Base-by-base conservation (phyloP, 139 green algal genomes). In the Tetradesmus obliquus region DNA sequence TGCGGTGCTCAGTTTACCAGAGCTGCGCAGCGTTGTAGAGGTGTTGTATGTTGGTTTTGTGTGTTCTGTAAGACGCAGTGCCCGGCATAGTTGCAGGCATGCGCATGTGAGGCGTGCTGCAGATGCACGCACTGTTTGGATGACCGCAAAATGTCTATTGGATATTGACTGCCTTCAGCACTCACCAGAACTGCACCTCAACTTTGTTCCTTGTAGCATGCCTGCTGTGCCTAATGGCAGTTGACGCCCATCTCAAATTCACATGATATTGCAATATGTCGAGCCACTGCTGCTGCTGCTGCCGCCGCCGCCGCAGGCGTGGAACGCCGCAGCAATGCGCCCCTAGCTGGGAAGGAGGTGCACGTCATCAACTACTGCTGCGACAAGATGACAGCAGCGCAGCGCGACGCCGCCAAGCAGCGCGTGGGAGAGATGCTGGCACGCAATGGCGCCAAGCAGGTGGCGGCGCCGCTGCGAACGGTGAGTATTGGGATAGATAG, bases 241-340 rank as follows among this genome's bases (percentile, higher is more conserved):
- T 45, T 45, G 32, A 45, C 32, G 32, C 32, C 32, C 32, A 45
- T 45, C 0, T 45, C 32, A 45, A 45, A 45, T 45, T 45, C 32
- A 45, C 32, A 45, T 45, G 32, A 45, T 1, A 45, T 45, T 45
- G 32, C 32, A 45, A 45, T 45, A 45, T 45, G 19, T 79, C 69
- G 15, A 79, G 15, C 19, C 69, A 79, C 69, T 79, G 69, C 19
- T 79, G 19, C 69, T 19, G 69, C 17, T 79, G 19, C 19, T 1
- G 19, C 19, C 17, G 15, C 19, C 19, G 69, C 19, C 19, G 54
- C 20, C 32, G 24, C 54, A 90, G 85, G 85, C 3, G 53, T 54
- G 5, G 79, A 86, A 87, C 80, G 45, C 81, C 51, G 66, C 66
- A 76, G 66, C 66, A 76, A 88, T 94, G 88, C 79, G 53, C 72